A percentile compares a stretch with the other conserved stretches of the same genome.
Conservation (phyloP, 306 rosid species). For the Prunus mume region DNA sequence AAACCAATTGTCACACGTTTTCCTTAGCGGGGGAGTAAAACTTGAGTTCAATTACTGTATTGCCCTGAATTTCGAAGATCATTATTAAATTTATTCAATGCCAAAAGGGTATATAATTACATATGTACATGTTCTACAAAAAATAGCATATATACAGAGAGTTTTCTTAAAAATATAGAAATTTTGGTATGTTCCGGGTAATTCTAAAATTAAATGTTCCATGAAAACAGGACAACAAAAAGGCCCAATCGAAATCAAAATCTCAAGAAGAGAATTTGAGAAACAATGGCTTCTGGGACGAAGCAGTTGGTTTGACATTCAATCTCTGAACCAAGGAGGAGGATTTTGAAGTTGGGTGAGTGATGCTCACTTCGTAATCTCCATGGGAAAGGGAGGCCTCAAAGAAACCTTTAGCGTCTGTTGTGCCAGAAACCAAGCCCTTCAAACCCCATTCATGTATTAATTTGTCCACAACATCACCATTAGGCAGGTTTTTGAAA, state of each 20-base stretch:
- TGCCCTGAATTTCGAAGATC: too few species aligned
- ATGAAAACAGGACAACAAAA: neutral
- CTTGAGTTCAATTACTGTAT: too few species aligned
- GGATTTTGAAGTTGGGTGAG: constrained; percentile 22
- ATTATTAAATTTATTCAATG: too few species aligned
- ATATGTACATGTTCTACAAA: too few species aligned
- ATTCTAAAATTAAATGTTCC: too few species aligned
- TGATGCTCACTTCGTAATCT: constrained; percentile 33
- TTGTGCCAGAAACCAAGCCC: constrained; percentile 7
- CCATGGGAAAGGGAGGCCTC: constrained; percentile 46
- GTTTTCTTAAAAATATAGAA: too few species aligned
- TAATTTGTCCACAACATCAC: constrained; percentile 67
- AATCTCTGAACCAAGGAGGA: constrained; percentile 19
- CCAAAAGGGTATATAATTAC: too few species aligned
- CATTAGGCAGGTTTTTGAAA: constrained; percentile 62
- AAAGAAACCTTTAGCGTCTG: constrained; percentile 34
- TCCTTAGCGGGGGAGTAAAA: too few species aligned
- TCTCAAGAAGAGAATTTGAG: constrained; percentile 21
- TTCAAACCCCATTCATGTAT: constrained; percentile 49
- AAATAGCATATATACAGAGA: too few species aligned
- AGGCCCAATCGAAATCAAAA: neutral
- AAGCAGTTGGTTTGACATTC: constrained; percentile 4
- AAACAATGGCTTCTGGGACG: neutral
- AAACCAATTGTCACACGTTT: too few species aligned
- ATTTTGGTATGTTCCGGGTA: too few species aligned